Evolutionary conservation across 1,139 yeast species (phyloP), one percentile per base, ranked within the genome.

Genomic region (Yamadazyma epiphylla): DNA sequence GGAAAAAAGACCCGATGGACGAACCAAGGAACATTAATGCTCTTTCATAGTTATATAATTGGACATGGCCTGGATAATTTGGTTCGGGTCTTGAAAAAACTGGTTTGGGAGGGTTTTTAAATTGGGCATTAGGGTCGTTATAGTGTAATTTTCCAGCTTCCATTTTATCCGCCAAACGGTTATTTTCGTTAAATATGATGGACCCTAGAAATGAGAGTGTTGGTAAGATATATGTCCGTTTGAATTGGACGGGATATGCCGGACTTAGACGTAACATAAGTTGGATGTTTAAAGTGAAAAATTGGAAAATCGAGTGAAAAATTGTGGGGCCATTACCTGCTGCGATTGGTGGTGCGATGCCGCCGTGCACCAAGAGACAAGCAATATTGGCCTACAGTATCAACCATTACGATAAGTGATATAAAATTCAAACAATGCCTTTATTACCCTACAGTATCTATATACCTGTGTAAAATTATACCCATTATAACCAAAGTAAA

Each of bases 51-150:
- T 55, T 39, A 41, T 76, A 75, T 29, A 89, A 64, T 2, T 95
- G 95, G 5, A 89, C 80, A 53, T 89, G 95, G 2, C 87, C 91
- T 1, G 84, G 80, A 48, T 87, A 87, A 24, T 70, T 64, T 2
- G 80, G 74, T 27, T 53, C 54, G 19, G 65, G 57, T 32, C 79
- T 53, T 30, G 46, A 42, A 42, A 71, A 70, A 20, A 49, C 43
- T 6, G 58, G 58, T 27, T 46, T 39, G 19, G 42, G 48, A 19
- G 47, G 54, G 45, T 55, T 59, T 46, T 53, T 48, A 13, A 66
- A 49, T 27, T 48, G 45, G 5, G 51, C 46, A 34, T 64, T 64
- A 24, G 62, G 48, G 39, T 60, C 64, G 16, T 58, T 50, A 43
- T 66, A 64, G 43, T 72, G 77, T 12, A 71, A 45, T 38, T 73